These are phyloP conservation scores for Eremomyces bilateralis DNA, from an alignment of 495 filamentous ascomycete species.

Conservation along the genomic window DNA sequence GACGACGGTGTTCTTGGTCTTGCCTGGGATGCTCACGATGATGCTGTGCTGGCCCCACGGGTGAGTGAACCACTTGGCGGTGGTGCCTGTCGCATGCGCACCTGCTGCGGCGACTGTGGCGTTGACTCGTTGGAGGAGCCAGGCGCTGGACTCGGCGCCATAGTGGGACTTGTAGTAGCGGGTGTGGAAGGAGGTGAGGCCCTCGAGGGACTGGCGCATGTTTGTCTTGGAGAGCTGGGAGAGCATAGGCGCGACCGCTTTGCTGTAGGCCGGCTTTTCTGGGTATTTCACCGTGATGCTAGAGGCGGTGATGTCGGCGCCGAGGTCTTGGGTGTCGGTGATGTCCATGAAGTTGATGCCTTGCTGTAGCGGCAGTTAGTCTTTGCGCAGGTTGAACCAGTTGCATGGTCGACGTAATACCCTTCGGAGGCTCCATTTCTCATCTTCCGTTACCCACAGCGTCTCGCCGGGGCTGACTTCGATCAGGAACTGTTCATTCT, in stretches of 20 bases:
- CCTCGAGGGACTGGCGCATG: constrained; percentile 58
- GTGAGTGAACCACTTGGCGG: constrained; percentile 55
- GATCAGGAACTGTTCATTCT: constrained; percentile 49
- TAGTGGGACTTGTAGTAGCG: constrained; percentile 77
- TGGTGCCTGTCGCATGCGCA: constrained; percentile 43
- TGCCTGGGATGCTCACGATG: constrained; percentile 82
- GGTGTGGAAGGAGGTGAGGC: constrained; percentile 64
- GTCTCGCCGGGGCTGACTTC: constrained; percentile 75
- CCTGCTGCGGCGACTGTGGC: constrained; percentile 45
- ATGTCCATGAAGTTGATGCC: constrained; percentile 90
- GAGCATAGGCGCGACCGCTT: constrained; percentile 44
- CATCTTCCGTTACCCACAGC: constrained; percentile 72
- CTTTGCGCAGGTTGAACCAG: constrained; percentile 3
- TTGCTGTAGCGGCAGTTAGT: constrained; percentile 29
- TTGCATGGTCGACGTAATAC: constrained; percentile 26
- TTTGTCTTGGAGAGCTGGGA: constrained; percentile 46
- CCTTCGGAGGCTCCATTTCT: constrained; percentile 78
- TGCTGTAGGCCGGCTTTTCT: constrained; percentile 36
- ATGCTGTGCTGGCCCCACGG: constrained; percentile 77
- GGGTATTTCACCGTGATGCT: constrained; percentile 36
- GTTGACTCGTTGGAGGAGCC: constrained; percentile 62
- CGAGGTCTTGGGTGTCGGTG: constrained; percentile 44
- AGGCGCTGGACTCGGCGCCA: constrained; percentile 72
- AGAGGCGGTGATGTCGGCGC: constrained; percentile 17
- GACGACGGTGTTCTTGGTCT: constrained; percentile 62